Conservation (phyloP, 1,139 yeast genomes). For the Meyerozyma sp. region DNA sequence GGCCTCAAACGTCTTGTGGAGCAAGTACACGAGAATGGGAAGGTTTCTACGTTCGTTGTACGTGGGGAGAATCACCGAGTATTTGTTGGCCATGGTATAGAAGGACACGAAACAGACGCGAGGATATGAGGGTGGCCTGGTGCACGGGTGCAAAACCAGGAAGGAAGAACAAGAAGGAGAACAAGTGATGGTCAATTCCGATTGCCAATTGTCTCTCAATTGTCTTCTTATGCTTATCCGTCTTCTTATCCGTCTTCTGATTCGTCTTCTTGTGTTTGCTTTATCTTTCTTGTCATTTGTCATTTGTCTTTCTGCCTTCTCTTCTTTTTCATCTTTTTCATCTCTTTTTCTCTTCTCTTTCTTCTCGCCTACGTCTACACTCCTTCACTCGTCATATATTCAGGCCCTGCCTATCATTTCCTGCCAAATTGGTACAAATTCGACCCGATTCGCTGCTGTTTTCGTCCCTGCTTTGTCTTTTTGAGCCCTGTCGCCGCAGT, state of each 20-base stretch:
- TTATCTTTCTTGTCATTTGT: not conserved
- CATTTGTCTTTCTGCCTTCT: not conserved
- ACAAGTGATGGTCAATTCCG: no score
- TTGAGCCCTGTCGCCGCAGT: constrained; percentile 11
- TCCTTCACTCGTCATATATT: not conserved
- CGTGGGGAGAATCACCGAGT: constrained; percentile 75
- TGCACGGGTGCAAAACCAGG: not conserved
- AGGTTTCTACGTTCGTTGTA: constrained; percentile 69
- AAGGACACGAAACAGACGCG: not conserved
- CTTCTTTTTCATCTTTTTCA: not conserved
- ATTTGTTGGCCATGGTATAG: constrained; percentile 37
- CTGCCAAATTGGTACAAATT: not conserved
- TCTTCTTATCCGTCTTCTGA: no score
- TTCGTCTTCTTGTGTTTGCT: not conserved
- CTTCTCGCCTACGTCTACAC: not conserved
- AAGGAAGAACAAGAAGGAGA: not conserved
- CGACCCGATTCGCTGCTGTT: not conserved
- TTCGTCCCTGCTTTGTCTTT: constrained; percentile 4
- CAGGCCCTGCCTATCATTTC: not conserved
- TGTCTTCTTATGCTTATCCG: not conserved
- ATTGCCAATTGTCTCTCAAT: no score
- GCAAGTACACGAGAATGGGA: constrained; percentile 68
- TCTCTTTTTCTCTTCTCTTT: not conserved
- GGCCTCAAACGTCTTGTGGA: constrained; percentile 64
- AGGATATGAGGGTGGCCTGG: not conserved